phyloP scores from a whole-genome alignment of 108 stramenopile genomes.

The Conticribra weissflogii region DNA sequence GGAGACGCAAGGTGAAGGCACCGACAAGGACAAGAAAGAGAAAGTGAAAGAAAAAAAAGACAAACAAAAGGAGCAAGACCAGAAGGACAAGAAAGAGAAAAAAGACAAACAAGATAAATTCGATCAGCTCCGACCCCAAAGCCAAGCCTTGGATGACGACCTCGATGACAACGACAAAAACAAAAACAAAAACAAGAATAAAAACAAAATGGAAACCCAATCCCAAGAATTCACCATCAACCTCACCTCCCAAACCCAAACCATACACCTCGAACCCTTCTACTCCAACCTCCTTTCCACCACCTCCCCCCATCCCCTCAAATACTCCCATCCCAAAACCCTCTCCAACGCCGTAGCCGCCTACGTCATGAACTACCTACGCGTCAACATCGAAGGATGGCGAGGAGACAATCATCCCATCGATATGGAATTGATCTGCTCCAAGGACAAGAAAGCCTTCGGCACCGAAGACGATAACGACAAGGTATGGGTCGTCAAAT shows the following conservation, averaged over 20 bases:
- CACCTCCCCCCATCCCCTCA: not conserved
- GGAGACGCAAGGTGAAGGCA: not conserved
- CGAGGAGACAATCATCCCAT: conserved; percentile 1
- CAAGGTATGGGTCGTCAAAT: not conserved
- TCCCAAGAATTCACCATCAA: too few relatives aligned
- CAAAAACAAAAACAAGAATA: too few relatives aligned
- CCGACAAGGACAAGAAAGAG: not conserved
- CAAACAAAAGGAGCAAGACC: not conserved
- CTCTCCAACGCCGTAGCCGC: conserved; percentile 11
- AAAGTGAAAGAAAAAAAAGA: not conserved
- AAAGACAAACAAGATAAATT: not conserved
- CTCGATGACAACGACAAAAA: too few relatives aligned
- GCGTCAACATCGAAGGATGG: conserved; percentile 20
- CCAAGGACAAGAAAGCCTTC: not conserved
- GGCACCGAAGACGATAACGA: not conserved
- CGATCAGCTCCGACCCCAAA: not conserved
- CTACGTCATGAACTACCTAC: not conserved
- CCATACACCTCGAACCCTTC: conserved; percentile 10
- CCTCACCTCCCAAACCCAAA: not conserved
- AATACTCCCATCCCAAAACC: conserved; percentile 1
- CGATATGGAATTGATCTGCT: conserved; percentile 7
- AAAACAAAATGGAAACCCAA: too few relatives aligned
- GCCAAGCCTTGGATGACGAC: too few relatives aligned
- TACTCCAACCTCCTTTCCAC: not conserved
- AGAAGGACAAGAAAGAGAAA: not conserved